Evolutionary conservation across 345 rosid genomes (phyloP), one percentile per base, ranked within the genome.

Genomic region (Euphorbia lathyris): DNA sequence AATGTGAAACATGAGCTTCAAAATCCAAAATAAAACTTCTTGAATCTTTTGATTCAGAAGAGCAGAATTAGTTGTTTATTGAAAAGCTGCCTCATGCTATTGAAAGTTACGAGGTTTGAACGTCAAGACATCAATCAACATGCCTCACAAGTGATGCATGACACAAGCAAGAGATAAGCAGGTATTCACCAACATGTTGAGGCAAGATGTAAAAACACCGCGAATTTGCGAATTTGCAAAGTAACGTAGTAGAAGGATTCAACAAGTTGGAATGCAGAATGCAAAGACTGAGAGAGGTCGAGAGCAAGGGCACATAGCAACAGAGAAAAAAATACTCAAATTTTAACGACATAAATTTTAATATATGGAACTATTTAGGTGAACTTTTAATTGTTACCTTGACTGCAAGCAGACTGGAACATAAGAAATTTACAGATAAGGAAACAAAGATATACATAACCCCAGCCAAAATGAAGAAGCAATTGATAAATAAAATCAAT

Each of bases 401-500:
- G 26, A 47, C 63, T 8, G 8, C 7, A 55, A 55, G n/a, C 5
- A 10, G 26, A 32, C 58, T 20, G 2, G 25, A 5, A 67, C 20
- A 20, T 11, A 9, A 42, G 22, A 27, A 56, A 36, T 36, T n/a
- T 9, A 55, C 20, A 36, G 13, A 23, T 14, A 10, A 52, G 30
- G 11, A 53, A 67, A 43, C 51, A 23, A 40, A 63, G 66, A 63
- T 13, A n/a, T 22, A 3, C 5, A 16, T 1, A 34, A 32, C 59
- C 59, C 51, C 32, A 23, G 29, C 9, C 9, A 29, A 40, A 68
- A 23, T 32, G 29, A 36, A 68, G 25, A 71, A 67, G 42, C 52
- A 69, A 65, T 36, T 45, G 11, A 67, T 34, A 38, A 69, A 20
- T 2, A n/a, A 67, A 62, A 42, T 42, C 50, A 12, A 63, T 22